A percentile compares a stretch with the other conserved stretches of the same genome.
Evolutionary conservation across 805 yeast species (phyloP).

Genomic region (Komagataella mondaviorum): DNA sequence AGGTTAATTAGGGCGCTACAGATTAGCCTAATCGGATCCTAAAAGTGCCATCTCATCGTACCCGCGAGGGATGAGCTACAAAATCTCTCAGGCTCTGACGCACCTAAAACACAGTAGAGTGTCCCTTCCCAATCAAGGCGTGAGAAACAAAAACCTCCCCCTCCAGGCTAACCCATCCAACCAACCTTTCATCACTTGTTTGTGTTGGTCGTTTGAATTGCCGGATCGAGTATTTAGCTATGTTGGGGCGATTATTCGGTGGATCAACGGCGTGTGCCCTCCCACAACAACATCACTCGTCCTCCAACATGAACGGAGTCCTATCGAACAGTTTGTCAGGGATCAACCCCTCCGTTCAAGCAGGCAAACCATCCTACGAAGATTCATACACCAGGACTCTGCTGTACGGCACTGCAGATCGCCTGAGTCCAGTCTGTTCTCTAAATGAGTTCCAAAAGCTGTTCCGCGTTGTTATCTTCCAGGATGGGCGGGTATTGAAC

Average conservation of each 20-base stretch:
- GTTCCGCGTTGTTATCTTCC: slow-evolving; percentile 32
- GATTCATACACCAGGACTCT: slow-evolving; percentile 31
- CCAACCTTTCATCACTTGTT: not conserved
- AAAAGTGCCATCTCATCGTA: not conserved
- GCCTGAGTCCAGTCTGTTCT: slow-evolving; percentile 6
- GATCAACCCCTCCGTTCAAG: not conserved
- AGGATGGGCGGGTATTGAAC: slow-evolving; percentile 34
- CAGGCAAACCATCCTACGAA: slow-evolving; percentile 13
- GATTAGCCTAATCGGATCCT: not conserved
- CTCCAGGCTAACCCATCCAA: not conserved
- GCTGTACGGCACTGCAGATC: slow-evolving; percentile 26
- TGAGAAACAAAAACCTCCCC: not conserved
- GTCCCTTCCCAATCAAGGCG: not conserved
- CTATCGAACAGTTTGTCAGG: not conserved
- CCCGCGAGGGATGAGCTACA: not conserved
- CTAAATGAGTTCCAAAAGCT: slow-evolving; percentile 2
- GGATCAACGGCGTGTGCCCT: not conserved
- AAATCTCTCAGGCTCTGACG: not conserved
- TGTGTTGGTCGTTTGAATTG: not conserved
- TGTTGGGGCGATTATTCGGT: not conserved
- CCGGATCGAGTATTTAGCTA: not conserved
- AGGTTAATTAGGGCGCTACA: not conserved
- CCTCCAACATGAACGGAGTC: not conserved
- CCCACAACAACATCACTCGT: not conserved
- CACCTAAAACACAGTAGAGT: not conserved